These are phyloP conservation scores for Monascus purpureus DNA, from an alignment of 495 filamentous ascomycete genomes.

Conservation along the genomic window DNA sequence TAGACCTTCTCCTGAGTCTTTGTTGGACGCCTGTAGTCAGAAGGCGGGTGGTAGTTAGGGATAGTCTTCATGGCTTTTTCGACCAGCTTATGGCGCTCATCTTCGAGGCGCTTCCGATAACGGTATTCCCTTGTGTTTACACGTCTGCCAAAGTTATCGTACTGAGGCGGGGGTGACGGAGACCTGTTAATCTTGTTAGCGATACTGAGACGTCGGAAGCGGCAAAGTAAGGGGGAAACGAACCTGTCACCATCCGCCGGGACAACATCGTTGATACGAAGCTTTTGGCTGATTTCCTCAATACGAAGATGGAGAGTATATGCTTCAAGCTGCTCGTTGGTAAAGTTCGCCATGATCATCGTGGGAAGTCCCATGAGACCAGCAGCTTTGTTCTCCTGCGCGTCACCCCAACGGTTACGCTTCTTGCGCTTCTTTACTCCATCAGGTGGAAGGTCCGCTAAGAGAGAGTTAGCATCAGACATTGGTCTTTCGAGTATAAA, in stretches of 20 bases:
- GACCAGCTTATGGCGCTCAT: conserved; percentile 94
- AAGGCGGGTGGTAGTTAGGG: conserved; percentile 93
- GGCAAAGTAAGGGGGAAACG: conserved; percentile 11
- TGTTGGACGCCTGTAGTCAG: conserved; percentile 92
- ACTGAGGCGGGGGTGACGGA: conserved; percentile 88
- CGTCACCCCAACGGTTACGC: conserved; percentile 94
- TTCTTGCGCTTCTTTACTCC: conserved; percentile 82
- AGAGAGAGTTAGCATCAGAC: background rate
- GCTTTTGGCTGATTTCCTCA: conserved; percentile 97
- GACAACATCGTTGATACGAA: conserved; percentile 95
- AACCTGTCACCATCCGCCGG: conserved; percentile 90
- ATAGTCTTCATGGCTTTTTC: conserved; percentile 98
- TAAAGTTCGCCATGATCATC: conserved; percentile 93
- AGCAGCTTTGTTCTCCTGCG: conserved; percentile 91
- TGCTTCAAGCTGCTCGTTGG: conserved; percentile 91
- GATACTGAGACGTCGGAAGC: background rate
- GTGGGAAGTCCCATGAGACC: conserved; percentile 96
- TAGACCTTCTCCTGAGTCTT: conserved; percentile 99
- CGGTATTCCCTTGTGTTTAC: conserved; percentile 96
- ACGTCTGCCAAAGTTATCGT: conserved; percentile 97
- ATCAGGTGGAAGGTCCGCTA: conserved; percentile 45
- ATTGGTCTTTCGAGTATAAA: background rate
- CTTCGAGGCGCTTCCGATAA: conserved; percentile 93
- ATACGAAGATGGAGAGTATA: conserved; percentile 92
- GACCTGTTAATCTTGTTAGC: conserved; percentile 41